phyloP scores from a whole-genome alignment of 345 rosid species.

The Eucalyptus sp. region DNA sequence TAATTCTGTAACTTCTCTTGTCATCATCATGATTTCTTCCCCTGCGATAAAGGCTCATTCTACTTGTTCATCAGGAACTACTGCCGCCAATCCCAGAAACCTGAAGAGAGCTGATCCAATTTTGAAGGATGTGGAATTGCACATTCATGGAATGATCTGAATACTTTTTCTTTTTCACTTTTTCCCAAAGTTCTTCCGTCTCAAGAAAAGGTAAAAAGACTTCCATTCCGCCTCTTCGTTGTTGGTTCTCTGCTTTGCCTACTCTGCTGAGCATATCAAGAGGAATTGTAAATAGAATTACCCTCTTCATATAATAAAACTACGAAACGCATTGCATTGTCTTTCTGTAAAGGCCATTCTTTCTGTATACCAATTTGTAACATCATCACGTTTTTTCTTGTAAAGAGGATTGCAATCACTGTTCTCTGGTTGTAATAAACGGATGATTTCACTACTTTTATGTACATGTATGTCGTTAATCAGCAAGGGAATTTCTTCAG shows the following conservation, averaged over 20 bases:
- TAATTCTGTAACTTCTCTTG: background rate
- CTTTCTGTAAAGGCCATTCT: background rate
- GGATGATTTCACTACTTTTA: background rate
- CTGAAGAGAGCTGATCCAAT: background rate
- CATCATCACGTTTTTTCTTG: background rate
- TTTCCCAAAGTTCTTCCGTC: background rate
- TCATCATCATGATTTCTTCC: background rate
- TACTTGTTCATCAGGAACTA: background rate
- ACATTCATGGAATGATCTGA: background rate
- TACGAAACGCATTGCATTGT: background rate
- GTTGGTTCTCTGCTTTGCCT: background rate
- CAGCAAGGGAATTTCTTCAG: background rate
- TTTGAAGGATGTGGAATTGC: background rate
- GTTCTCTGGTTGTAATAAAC: background rate
- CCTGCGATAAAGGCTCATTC: background rate
- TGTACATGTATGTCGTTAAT: background rate
- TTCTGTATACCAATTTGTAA: background rate
- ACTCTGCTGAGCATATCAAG: background rate
- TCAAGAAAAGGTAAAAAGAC: background rate
- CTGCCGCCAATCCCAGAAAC: conserved; percentile 1
- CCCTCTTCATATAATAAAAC: background rate
- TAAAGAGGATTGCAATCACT: background rate
- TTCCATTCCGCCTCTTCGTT: background rate
- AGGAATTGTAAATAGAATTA: background rate
- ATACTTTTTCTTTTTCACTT: background rate